Conservation (phyloP, 768 basidiomycete species). For the Strobilomyces dryophilus region DNA sequence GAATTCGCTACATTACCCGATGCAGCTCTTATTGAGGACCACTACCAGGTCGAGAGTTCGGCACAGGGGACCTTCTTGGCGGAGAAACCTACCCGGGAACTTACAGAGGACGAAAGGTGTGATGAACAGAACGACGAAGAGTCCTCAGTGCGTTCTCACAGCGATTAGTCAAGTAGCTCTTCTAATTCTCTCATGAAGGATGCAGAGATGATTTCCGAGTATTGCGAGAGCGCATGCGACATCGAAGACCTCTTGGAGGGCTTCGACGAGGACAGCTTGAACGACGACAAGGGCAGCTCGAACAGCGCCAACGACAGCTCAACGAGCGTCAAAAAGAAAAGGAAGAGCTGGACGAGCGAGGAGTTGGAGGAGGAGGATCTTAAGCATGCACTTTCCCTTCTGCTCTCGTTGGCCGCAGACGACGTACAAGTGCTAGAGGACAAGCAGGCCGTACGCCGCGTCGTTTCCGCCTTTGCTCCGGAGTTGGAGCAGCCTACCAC, state of each 20-base stretch:
- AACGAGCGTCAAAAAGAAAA: too few relatives aligned
- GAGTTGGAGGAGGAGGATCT: too few relatives aligned
- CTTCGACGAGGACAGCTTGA: too few relatives aligned
- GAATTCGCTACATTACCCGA: too few relatives aligned
- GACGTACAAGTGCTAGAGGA: neutral
- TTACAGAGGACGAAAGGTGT: neutral
- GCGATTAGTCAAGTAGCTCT: neutral
- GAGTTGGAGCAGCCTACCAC: neutral
- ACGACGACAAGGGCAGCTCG: too few relatives aligned
- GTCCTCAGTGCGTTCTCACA: too few relatives aligned
- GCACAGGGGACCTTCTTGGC: neutral
- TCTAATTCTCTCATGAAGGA: neutral
- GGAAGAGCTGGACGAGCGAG: too few relatives aligned
- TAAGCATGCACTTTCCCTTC: neutral
- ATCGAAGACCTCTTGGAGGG: neutral
- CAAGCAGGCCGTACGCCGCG: fast-evolving
- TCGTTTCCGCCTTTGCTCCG: too few relatives aligned
- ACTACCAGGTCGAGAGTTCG: neutral
- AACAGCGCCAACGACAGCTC: too few relatives aligned
- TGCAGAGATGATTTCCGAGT: neutral
- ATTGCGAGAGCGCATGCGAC: neutral
- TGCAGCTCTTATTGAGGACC: too few relatives aligned
- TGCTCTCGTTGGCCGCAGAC: neutral
- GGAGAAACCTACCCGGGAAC: neutral
- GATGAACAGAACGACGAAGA: neutral